Evolutionary conservation across 345 rosid genomes (phyloP).

Genomic region (Syzygium aqueum): DNA sequence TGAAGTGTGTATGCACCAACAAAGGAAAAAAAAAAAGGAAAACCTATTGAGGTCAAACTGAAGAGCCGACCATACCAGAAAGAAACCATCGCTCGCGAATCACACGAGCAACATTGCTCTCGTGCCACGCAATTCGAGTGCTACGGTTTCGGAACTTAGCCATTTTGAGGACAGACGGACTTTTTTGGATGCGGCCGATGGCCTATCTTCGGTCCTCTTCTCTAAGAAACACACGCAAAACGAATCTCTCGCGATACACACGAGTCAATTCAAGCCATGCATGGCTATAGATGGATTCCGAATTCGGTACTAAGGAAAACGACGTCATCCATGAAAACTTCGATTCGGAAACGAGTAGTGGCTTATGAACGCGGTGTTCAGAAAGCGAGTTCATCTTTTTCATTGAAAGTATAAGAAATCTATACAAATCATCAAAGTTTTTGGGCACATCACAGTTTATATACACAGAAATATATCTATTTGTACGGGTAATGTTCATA

Average conservation of each 20-base stretch:
- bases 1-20: background rate
- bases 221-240: background rate
- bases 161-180: background rate
- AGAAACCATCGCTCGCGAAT: background rate
- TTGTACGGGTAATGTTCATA: background rate
- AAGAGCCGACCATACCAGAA: background rate
- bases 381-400: no score
- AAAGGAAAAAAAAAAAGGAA: background rate
- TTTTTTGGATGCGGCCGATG: background rate
- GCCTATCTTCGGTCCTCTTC: background rate
- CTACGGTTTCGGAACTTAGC: background rate
- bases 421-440: background rate
- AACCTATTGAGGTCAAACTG: background rate
- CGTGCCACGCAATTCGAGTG: background rate
- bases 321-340: background rate
- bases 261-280: background rate
- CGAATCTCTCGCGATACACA: background rate
- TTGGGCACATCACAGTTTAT: background rate
- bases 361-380: background rate
- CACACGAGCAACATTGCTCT: background rate
- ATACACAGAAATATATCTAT: background rate
- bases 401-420: background rate
- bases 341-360: background rate
- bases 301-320: background rate
- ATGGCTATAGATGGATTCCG: background rate